phyloP scores from a whole-genome alignment of 2,329 filamentous ascomycete genomes.

The Drechslerella dactyloides region DNA sequence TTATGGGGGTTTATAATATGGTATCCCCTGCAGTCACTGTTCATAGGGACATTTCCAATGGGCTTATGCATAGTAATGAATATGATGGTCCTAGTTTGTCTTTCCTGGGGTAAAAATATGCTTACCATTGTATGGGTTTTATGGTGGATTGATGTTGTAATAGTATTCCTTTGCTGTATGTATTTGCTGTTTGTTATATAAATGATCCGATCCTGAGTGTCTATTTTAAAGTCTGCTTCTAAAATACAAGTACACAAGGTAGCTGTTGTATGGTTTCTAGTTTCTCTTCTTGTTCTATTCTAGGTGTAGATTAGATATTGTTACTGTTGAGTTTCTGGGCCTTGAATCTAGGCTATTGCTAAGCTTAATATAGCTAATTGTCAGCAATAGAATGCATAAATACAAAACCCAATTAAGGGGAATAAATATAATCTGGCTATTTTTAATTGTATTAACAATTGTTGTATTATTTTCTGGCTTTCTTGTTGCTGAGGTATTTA shows the following conservation, averaged over 20 bases:
- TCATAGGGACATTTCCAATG: conserved; percentile 73
- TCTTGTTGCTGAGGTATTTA: conserved; percentile 67
- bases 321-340: too few relatives aligned
- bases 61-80: conserved; percentile 72
- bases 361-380: too few relatives aligned
- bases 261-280: too few relatives aligned
- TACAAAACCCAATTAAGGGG: conserved; percentile 62
- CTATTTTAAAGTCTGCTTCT: too few relatives aligned
- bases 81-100: conserved; percentile 68
- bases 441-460: conserved; percentile 71
- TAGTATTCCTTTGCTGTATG: conserved; percentile 65
- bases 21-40: conserved; percentile 71
- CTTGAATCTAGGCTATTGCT: too few relatives aligned
- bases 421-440: conserved; percentile 70
- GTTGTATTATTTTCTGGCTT: conserved; percentile 70
- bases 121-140: conserved; percentile 65
- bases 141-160: conserved; percentile 66
- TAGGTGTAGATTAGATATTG: too few relatives aligned
- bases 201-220: too few relatives aligned
- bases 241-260: too few relatives aligned
- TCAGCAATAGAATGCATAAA: conserved; percentile 57
- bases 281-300: too few relatives aligned
- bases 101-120: conserved; percentile 68
- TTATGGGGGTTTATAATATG: conserved; percentile 71
- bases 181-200: conserved; percentile 67